Base-by-base conservation (phyloP, 768 basidiomycete genomes). In the Pleurotus giganteus region DNA sequence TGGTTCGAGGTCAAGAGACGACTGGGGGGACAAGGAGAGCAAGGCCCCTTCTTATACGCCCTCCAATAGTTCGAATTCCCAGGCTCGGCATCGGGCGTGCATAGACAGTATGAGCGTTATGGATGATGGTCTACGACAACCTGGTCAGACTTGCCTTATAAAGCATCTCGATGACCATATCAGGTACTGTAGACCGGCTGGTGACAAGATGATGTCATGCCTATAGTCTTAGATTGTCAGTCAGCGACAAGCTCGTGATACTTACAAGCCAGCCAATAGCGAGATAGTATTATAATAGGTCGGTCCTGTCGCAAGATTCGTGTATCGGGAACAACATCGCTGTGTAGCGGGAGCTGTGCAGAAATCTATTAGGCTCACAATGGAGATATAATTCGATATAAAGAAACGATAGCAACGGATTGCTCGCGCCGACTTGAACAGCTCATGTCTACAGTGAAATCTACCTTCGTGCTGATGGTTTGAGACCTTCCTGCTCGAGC, bases 1-100 rank as follows among this genome's bases (percentile, higher is more conserved):
- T 55, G 54, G 44, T 45, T 47, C 15, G 57, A 43, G 46, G 24
- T 11, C 21, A 55, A 43, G 41, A 31, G 34, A 45, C 24, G 42
- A 55, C 21, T 26, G 31, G 9, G 26, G n/a, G n/a, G 19, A n/a
- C 19, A 19, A 17, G 34, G 11, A 15, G 7, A 17, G 19, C 19
- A 27, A 8, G 27, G 44, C 23, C 9, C 44, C 23, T 19, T 45
- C 26, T 23, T 45, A 45, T 45, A 45, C 27, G 23, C 9, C 5
- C 19, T 19, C 8, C 17, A 28, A 24, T 8, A 27, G 17, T 11
- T 23, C 23, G 12, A 26, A 2, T 45, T 45, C 44, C 44, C 44
- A 45, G 44, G 44, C 44, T 45, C 44, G 44, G 44, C 21, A 45
- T 45, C 44, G 44, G 12, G 44, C 26, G 44, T 23, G 44, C 17